A percentile compares a stretch with the other conserved stretches of the same genome.
Evolutionary conservation across 2,329 filamentous ascomycete genomes (phyloP).

Genomic region (Ascochyta pisi): DNA sequence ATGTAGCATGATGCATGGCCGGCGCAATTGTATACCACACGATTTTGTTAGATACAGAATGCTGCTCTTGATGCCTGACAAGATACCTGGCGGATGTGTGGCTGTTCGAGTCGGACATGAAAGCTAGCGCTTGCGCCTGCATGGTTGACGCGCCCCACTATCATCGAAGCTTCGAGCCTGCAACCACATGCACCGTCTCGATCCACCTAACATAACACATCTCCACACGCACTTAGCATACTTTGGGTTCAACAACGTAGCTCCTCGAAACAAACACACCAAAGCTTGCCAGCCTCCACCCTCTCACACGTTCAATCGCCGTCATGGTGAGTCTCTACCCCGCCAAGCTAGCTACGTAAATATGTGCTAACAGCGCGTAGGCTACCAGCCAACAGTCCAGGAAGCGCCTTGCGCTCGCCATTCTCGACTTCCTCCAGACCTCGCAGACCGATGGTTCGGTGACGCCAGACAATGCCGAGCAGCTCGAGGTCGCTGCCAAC

Average conservation of each 20-base stretch:
- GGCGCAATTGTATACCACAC: constrained; percentile 24
- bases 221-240: constrained; percentile 3
- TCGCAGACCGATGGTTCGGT: constrained; percentile 90
- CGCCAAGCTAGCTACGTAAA: constrained; percentile 15
- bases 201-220: constrained; percentile 1
- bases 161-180: constrained; percentile 37
- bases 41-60: background rate
- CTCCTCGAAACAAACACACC: background rate
- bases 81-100: background rate
- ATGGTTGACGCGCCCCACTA: constrained; percentile 5
- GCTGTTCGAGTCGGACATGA: background rate
- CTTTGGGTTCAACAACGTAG: background rate
- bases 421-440: constrained; percentile 90
- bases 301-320: constrained; percentile 22
- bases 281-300: background rate
- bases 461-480: constrained; percentile 85
- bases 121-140: constrained; percentile 9
- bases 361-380: constrained; percentile 33
- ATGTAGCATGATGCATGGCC: constrained; percentile 34
- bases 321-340: constrained; percentile 37
- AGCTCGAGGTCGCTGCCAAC: constrained; percentile 90
- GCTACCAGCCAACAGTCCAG: constrained; percentile 57
- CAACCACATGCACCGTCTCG: constrained; percentile 5
- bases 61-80: background rate
- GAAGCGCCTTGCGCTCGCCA: constrained; percentile 94